Percentiles rank a stretch among this genome's conserved stretches.
phyloP scores from a whole-genome alignment of 371 early-diverging fungal genomes.

The Umbelopsis sp. region DNA sequence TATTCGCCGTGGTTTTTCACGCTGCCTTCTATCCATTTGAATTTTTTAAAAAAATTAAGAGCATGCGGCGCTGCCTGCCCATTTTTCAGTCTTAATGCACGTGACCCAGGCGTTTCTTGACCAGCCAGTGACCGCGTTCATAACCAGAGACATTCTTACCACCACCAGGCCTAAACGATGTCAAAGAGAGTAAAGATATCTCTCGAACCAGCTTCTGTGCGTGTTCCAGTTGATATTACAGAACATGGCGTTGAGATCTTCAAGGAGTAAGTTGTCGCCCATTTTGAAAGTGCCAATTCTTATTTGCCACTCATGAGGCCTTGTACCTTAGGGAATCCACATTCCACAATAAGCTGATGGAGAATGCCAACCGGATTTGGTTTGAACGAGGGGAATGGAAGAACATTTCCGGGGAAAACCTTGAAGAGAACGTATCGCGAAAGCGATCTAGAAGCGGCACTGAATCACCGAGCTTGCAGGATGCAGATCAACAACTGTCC shows the following conservation, averaged over 20 bases:
- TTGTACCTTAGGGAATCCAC: constrained; percentile 48
- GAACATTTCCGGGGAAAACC: constrained; percentile 51
- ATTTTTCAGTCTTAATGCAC: neutral
- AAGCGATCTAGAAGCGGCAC: constrained; percentile 21
- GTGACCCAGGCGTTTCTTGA: neutral
- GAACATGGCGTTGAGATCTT: constrained; percentile 60
- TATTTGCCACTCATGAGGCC: neutral
- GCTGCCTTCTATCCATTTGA: no score
- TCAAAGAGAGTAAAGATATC: constrained; percentile 60
- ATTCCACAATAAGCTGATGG: constrained; percentile 59
- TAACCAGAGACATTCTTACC: constrained; percentile 38
- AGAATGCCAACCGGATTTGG: constrained; percentile 58
- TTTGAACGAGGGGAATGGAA: constrained; percentile 60
- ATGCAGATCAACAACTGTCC: constrained; percentile 13
- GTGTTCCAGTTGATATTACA: constrained; percentile 55
- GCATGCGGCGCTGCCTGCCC: no score
- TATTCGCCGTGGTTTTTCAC: no score
- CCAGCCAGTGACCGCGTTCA: constrained; percentile 29
- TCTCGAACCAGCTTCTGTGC: constrained; percentile 54
- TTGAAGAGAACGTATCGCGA: constrained; percentile 28
- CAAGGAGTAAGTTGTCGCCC: constrained; percentile 43
- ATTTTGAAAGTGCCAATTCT: neutral
- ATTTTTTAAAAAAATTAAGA: no score
- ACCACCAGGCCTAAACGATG: constrained; percentile 46
- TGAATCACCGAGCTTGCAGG: constrained; percentile 14